Conservation (phyloP, 148 eudicot species). For the Selenicereus undatus region DNA sequence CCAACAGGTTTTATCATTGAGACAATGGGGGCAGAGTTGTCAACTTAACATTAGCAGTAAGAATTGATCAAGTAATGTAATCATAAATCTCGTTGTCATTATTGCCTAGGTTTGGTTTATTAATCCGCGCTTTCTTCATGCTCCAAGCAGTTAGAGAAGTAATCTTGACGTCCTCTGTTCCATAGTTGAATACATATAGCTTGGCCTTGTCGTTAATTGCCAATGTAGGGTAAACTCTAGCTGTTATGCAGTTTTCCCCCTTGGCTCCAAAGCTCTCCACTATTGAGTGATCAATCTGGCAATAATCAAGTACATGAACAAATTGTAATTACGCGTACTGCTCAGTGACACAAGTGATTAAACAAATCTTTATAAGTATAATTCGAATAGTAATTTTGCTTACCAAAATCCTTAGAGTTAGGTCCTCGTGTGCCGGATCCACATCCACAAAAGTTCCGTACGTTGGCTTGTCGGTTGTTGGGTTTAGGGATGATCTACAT, state of each 20-base stretch:
- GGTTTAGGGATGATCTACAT: slow-evolving; percentile 43
- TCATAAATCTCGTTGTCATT: slow-evolving; percentile 8
- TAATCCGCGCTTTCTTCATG: slow-evolving; percentile 39
- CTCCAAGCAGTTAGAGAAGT: slow-evolving; percentile 43
- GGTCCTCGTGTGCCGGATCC: slow-evolving; percentile 42
- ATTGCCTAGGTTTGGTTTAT: neutral
- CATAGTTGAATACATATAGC: slow-evolving; percentile 48
- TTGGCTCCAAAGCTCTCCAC: slow-evolving; percentile 54
- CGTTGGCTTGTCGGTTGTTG: slow-evolving; percentile 37
- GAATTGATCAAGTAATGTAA: neutral
- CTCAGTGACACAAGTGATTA: neutral
- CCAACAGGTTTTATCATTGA: no score
- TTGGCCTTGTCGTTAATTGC: slow-evolving; percentile 37
- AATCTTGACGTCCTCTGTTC: slow-evolving; percentile 27
- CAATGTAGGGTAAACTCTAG: slow-evolving; percentile 54
- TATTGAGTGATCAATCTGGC: slow-evolving; percentile 56
- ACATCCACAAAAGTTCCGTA: slow-evolving; percentile 54
- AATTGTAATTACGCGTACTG: neutral
- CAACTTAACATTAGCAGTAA: no score
- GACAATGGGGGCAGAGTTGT: no score
- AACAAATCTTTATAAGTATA: no score
- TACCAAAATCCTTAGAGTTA: slow-evolving; percentile 50
- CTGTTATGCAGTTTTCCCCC: slow-evolving; percentile 44
- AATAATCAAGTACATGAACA: neutral
- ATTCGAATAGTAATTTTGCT: neutral